Evolutionary conservation across 2,329 filamentous ascomycete species (phyloP), one percentile per base, ranked within the genome.

Genomic region (Fusarium pininemorale): DNA sequence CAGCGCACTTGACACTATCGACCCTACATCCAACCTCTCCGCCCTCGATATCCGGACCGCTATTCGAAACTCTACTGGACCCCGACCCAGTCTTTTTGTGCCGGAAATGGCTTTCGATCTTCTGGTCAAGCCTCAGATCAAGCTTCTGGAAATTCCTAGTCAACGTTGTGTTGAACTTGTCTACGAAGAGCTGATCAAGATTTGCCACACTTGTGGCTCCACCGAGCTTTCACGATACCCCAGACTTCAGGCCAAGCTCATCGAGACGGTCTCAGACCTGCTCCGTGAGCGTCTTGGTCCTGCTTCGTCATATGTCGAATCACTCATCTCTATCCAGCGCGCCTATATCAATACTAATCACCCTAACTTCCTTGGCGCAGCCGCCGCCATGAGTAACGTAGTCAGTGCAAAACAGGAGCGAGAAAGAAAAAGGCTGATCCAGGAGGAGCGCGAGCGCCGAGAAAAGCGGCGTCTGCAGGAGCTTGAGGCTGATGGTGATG

Each of bases 331-430:
- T 32, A 99, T 99, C 69, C 96, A 99, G 84, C 90, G 96, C 75
- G 96, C 96, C 26, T 99, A 99, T 84, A 98, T 99, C 85, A 99
- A 99, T 86, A 99, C 96, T 47, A 99, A 99, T 80, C 96, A 99
- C 81, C 96, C 96, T 55, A 99, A 99, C 83, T 99, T 99, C 86
- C 90, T 98, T 22, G 96, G 96, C 50, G 96, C 96, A 22, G 96
- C 96, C 28, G 96, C 95, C 41, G 96, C 96, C 72, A 99, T 99
- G 96, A 96, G 94, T 75, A 95, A 96, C 54, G 96, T 99, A 53
- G 97, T 99, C 70, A 94, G 91, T 80, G 96, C 93, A 80, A 98
- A 96, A 84, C 95, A 98, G 81, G 96, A 99, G 75, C 92, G 95
- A 76, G 96, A 99, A 83, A 92, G 94, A 82, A 95, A 94, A 82